A percentile compares a stretch with the other conserved stretches of the same genome.
These are phyloP conservation scores for Papiliotrema terrestris DNA, from an alignment of 1,284 basidiomycete genomes.

Conservation along the genomic window DNA sequence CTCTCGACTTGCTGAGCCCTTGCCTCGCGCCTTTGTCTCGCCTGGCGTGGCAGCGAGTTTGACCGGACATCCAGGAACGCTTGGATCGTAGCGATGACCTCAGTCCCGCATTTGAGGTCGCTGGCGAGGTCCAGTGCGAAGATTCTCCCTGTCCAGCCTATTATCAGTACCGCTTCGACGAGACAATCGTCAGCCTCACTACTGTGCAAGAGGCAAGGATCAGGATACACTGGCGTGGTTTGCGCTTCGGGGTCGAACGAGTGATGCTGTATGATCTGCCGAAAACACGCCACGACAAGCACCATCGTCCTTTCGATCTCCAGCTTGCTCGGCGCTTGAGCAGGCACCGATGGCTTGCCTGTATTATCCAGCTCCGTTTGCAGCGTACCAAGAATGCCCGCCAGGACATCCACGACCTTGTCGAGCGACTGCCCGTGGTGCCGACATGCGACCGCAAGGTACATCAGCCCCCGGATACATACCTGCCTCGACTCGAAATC, in stretches of 20 bases:
- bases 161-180: no score
- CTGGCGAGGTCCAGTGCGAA: constrained; percentile 56
- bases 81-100: constrained; percentile 61
- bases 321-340: constrained; percentile 20
- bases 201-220: constrained; percentile 60
- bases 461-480: constrained; percentile 73
- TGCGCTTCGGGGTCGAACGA: constrained; percentile 45
- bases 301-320: constrained; percentile 50
- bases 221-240: constrained; percentile 57
- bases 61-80: constrained; percentile 63
- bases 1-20: constrained; percentile 58
- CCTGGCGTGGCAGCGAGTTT: constrained; percentile 54
- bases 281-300: constrained; percentile 61
- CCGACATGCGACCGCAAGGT: constrained; percentile 65
- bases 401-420: constrained; percentile 63
- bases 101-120: constrained; percentile 55
- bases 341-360: constrained; percentile 12
- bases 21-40: constrained; percentile 44
- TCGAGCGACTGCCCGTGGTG: constrained; percentile 59
- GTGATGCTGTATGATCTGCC: constrained; percentile 59
- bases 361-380: constrained; percentile 56
- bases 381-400: constrained; percentile 60
- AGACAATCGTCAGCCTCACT: constrained; percentile 51
- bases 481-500: constrained; percentile 68
- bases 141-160: constrained; percentile 63